phyloP scores from a whole-genome alignment of 306 rosid species.

The Quercus wislizeni region DNA sequence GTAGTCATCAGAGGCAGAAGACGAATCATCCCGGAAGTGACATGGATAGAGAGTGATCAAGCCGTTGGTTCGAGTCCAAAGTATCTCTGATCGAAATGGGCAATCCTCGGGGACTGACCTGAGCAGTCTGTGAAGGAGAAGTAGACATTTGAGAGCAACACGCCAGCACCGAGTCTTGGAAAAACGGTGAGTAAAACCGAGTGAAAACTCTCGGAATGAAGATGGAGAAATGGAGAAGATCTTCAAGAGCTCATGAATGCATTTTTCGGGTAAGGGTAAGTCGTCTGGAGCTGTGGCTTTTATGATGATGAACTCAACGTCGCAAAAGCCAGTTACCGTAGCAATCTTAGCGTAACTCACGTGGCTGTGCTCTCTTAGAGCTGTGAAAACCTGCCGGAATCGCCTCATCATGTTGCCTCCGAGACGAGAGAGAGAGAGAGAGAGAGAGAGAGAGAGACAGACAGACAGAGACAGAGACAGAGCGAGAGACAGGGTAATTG shows the following conservation, averaged over 20 bases:
- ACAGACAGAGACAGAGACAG: neutral
- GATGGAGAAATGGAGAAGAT: conserved; percentile 62
- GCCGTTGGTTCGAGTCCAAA: conserved; percentile 51
- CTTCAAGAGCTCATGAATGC: conserved; percentile 50
- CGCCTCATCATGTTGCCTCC: conserved; percentile 41
- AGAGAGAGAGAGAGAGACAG: neutral
- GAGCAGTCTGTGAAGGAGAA: conserved; percentile 81
- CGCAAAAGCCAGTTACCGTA: conserved; percentile 50
- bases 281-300: conserved; percentile 73
- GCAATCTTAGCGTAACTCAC: conserved; percentile 69
- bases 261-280: conserved; percentile 53
- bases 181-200: conserved; percentile 67
- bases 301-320: conserved; percentile 48
- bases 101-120: conserved; percentile 42
- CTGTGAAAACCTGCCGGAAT: conserved; percentile 40
- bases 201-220: conserved; percentile 44
- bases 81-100: conserved; percentile 40
- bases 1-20: conserved; percentile 14
- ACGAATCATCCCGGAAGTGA: conserved; percentile 50
- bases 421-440: neutral
- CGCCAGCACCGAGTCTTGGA: conserved; percentile 61
- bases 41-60: conserved; percentile 59
- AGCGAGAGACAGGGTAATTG: neutral
- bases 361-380: conserved; percentile 49
- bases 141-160: conserved; percentile 77